Evolutionary conservation across 352 stramenopile genomes (phyloP).

Genomic region (Pythium phragmiticola): DNA sequence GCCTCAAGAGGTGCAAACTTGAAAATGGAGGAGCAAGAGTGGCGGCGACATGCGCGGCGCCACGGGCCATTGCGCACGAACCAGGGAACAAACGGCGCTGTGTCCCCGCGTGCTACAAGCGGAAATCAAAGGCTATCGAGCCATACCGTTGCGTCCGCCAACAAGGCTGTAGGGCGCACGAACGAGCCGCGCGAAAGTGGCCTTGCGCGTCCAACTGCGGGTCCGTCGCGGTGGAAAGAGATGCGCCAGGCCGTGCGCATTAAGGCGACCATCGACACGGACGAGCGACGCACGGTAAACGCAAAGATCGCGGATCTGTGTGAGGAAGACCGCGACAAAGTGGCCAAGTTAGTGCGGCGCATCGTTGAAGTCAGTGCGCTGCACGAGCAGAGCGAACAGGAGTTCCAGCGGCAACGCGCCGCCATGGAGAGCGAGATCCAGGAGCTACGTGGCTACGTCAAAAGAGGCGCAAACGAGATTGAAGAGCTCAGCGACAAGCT

Average conservation of each 20-base stretch:
- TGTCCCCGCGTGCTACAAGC: neutral
- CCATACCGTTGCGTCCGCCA: slow-evolving; percentile 10
- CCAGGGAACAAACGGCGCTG: neutral
- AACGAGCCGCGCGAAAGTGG: slow-evolving; percentile 13
- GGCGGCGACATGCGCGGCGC: slow-evolving; percentile 18
- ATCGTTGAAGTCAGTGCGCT: slow-evolving; percentile 68
- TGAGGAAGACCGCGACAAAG: slow-evolving; percentile 74
- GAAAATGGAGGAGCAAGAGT: slow-evolving; percentile 31
- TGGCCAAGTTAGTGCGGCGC: slow-evolving; percentile 70
- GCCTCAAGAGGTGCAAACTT: slow-evolving; percentile 6
- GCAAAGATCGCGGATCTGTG: slow-evolving; percentile 71
- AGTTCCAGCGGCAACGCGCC: slow-evolving; percentile 40
- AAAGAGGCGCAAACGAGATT: slow-evolving; percentile 45
- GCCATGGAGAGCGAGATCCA: slow-evolving; percentile 49
- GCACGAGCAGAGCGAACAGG: slow-evolving; percentile 55
- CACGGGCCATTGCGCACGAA: slow-evolving; percentile 13
- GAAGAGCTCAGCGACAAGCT: slow-evolving; percentile 54
- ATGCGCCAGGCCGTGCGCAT: slow-evolving; percentile 63
- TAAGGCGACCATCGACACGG: slow-evolving; percentile 48
- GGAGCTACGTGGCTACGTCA: slow-evolving; percentile 45
- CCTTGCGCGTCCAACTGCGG: neutral
- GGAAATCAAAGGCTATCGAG: slow-evolving; percentile 1
- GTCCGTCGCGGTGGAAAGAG: slow-evolving; percentile 61
- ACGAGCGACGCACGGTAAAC: slow-evolving; percentile 13
- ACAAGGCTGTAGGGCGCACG: slow-evolving; percentile 13